Percentiles rank a stretch among this genome's conserved stretches.
phyloP scores from a whole-genome alignment of 2,329 filamentous ascomycete genomes.

The Biscogniauxia mediterranea region DNA sequence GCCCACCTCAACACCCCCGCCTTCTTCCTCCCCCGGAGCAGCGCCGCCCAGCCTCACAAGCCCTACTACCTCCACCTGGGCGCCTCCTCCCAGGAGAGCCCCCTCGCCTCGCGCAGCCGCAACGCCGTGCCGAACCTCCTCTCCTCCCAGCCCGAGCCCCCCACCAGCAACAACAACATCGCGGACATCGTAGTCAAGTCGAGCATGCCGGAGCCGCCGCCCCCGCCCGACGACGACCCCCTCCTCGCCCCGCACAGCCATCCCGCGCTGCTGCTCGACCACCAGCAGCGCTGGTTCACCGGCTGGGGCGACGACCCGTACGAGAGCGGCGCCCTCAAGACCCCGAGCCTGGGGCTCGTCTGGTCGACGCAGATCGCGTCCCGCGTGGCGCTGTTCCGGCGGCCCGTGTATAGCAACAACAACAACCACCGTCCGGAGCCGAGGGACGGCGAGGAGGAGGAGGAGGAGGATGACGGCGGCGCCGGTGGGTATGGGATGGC shows the following conservation, averaged over 20 bases:
- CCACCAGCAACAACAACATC: conserved; percentile 43
- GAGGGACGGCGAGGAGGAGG: conserved; percentile 24
- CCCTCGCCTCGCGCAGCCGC: conserved; percentile 47
- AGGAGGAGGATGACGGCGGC: conserved; percentile 42
- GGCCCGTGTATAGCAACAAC: conserved; percentile 49
- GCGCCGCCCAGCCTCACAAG: background rate
- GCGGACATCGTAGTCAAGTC: conserved; percentile 35
- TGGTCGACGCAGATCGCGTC: conserved; percentile 89
- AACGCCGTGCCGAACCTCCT: conserved; percentile 21
- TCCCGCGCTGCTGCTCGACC: conserved; percentile 69
- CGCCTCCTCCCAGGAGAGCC: conserved; percentile 44
- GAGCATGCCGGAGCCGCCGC: conserved; percentile 34
- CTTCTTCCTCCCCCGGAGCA: background rate
- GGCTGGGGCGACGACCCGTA: conserved; percentile 79
- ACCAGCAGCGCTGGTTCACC: conserved; percentile 93
- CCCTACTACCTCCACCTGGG: conserved; percentile 3
- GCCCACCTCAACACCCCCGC: background rate
- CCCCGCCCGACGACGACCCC: conserved; percentile 28
- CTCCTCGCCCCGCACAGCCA: conserved; percentile 30
- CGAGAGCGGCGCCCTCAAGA: conserved; percentile 61
- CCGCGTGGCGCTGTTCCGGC: conserved; percentile 77
- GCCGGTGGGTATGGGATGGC: conserved; percentile 6
- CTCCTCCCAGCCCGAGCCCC: conserved; percentile 35
- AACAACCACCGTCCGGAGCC: conserved; percentile 10
- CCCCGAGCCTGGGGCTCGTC: conserved; percentile 80